Percentiles rank a stretch among this genome's conserved stretches.
These are phyloP conservation scores for Lasiodiplodia gonubiensis DNA, from an alignment of 2,329 filamentous ascomycete species.

Conservation along the genomic window DNA sequence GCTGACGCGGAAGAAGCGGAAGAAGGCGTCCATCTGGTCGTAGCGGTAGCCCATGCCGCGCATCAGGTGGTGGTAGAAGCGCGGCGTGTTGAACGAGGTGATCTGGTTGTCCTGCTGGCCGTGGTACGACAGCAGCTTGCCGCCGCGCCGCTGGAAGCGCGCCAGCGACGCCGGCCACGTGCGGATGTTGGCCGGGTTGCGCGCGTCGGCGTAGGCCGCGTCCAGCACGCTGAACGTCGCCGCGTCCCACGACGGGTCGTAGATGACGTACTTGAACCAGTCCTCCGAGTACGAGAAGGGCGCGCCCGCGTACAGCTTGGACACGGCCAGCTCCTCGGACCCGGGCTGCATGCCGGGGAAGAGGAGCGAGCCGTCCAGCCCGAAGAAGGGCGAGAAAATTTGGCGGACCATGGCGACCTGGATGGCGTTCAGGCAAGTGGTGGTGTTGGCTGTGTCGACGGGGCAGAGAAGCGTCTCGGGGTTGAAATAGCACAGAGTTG, in stretches of 20 bases:
- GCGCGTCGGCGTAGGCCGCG: conserved; percentile 48
- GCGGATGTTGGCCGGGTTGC: conserved; percentile 47
- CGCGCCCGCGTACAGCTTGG: conserved; percentile 41
- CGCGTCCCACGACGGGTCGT: conserved; percentile 51
- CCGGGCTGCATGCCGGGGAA: conserved; percentile 60
- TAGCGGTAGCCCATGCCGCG: conserved; percentile 48
- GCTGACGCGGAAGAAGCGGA: conserved; percentile 59
- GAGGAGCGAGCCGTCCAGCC: conserved; percentile 52
- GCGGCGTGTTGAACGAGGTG: conserved; percentile 51
- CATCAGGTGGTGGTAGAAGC: conserved; percentile 57
- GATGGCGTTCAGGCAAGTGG: conserved; percentile 49
- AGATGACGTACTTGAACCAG: conserved; percentile 58
- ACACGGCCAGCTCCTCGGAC: conserved; percentile 43
- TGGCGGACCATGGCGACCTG: conserved; percentile 53
- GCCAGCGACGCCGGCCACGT: conserved; percentile 50
- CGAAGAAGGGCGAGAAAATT: conserved; percentile 51
- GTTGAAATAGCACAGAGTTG: conserved; percentile 51
- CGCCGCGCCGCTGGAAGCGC: conserved; percentile 45
- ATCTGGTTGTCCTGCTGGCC: conserved; percentile 54
- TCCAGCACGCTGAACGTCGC: conserved; percentile 49
- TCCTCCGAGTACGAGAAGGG: conserved; percentile 53
- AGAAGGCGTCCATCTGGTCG: conserved; percentile 49
- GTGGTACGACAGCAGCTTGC: conserved; percentile 55
- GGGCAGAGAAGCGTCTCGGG: conserved; percentile 49
- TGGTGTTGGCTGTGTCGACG: conserved; percentile 40